Base-by-base conservation (phyloP, 1,139 yeast species). In the Pichia kudriavzevii region DNA sequence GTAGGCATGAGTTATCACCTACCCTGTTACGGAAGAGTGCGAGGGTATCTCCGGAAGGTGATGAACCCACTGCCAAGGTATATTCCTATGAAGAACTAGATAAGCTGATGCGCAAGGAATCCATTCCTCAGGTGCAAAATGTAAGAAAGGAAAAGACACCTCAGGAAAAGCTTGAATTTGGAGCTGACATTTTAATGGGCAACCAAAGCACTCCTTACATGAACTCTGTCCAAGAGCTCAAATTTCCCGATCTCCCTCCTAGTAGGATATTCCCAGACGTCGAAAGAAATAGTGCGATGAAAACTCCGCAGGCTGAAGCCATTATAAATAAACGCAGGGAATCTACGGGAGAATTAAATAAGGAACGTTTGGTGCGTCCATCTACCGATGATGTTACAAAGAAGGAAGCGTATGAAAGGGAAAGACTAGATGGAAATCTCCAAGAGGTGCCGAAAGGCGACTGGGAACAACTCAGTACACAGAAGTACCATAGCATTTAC, bases 131-230 rank as follows among this genome's bases (percentile, higher is more conserved):
- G 7, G 15, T 24, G 2, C 13, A 24, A 5, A 24, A 24, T 24
- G 14, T 22, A 25, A 35, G 17, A 7, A 15, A 17, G 12, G 16
- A 10, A 12, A 9, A 15, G 15, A 15, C 8, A 4, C 7, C 18
- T 8, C 26, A 31, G 5, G 32, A 35, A 13, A 36, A 31, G 7
- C 22, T 33, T 1, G 26, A 31, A 6, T 22, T 22, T 7, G 37
- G 30, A 9, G 36, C 32, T 21, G 41, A 36, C 18, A 22, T 36
- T 6, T 26, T 35, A 32, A n/a, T 34, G 17, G 40, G 39, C 12
- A 43, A 42, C 14, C 52, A 49, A 29, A 49, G 54, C 33, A 50
- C 52, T 3, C 53, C 55, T 4, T 46, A 47, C 22, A 11, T 28
- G 9, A 16, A 29, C 11, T 25, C 27, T 10, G 17, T 16, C 10